Conservation (phyloP, 1,139 yeast genomes). For the Debaryomyces nepalensis region DNA sequence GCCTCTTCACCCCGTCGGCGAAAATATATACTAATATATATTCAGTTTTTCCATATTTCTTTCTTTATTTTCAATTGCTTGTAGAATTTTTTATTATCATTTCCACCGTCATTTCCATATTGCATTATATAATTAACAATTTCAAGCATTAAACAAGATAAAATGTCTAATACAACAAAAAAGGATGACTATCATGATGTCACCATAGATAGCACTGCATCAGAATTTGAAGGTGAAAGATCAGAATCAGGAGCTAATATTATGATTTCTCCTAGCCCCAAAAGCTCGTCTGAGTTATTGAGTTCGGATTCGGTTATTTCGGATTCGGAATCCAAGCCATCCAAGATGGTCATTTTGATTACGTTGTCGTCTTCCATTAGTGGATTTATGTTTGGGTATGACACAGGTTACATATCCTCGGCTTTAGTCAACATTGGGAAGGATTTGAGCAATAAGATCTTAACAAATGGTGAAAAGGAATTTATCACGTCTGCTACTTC, state of each 20-base stretch:
- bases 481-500: constrained; percentile 95
- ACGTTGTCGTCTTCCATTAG: constrained; percentile 86
- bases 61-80: too few species aligned
- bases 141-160: background rate
- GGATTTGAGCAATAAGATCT: constrained; percentile 57
- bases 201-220: constrained; percentile 5
- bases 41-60: too few species aligned
- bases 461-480: constrained; percentile 81
- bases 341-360: constrained; percentile 66
- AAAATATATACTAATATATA: background rate
- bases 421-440: constrained; percentile 85
- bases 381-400: constrained; percentile 96
- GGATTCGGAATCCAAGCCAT: constrained; percentile 46
- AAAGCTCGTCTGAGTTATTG: constrained; percentile 10
- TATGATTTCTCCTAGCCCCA: constrained; percentile 5
- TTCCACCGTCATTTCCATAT: background rate
- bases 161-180: background rate
- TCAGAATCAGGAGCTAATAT: background rate
- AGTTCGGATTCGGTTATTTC: constrained; percentile 7
- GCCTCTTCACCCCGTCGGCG: constrained; percentile 6
- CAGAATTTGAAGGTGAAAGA: constrained; percentile 8
- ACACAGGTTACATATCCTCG: constrained; percentile 93
- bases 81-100: too few species aligned
- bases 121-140: background rate
- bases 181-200: constrained; percentile 6